phyloP scores from a whole-genome alignment of 2,329 filamentous ascomycete genomes.

The Penicillium frequentans region DNA sequence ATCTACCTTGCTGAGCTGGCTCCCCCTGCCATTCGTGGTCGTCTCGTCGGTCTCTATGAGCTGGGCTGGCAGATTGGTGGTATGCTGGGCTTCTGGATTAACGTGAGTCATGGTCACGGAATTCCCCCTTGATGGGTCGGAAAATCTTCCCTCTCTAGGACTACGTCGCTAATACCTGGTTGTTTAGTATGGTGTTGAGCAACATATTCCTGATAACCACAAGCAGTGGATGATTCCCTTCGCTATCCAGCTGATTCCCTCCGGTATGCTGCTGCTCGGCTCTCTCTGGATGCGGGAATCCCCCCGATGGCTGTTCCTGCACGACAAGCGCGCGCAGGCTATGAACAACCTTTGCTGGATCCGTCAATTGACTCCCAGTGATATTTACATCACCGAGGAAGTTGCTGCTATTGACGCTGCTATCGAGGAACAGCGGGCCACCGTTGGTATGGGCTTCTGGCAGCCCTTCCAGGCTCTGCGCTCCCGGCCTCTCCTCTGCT shows the following conservation, averaged over 20 bases:
- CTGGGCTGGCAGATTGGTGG: slow-evolving; percentile 56
- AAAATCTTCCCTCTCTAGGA: background rate
- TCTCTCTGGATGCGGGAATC: slow-evolving; percentile 64
- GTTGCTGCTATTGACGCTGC: slow-evolving; percentile 69
- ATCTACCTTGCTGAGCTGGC: slow-evolving; percentile 62
- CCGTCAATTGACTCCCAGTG: slow-evolving; percentile 40
- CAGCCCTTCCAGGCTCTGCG: slow-evolving; percentile 63
- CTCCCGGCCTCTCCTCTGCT: slow-evolving; percentile 59
- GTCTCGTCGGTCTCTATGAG: slow-evolving; percentile 60
- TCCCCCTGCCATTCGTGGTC: slow-evolving; percentile 59
- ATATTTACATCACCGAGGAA: slow-evolving; percentile 71
- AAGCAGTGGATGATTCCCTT: slow-evolving; percentile 46
- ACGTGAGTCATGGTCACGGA: slow-evolving; percentile 28
- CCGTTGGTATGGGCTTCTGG: slow-evolving; percentile 72
- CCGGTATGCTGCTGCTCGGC: slow-evolving; percentile 50
- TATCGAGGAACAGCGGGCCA: slow-evolving; percentile 61
- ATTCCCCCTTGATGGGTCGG: background rate
- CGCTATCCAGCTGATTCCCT: slow-evolving; percentile 42
- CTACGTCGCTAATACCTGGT: slow-evolving; percentile 10
- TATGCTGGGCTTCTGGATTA: slow-evolving; percentile 54
- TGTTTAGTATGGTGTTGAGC: slow-evolving; percentile 54
- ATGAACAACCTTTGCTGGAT: slow-evolving; percentile 53
- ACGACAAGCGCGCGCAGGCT: slow-evolving; percentile 67
- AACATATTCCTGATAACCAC: slow-evolving; percentile 33
- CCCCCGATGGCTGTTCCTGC: slow-evolving; percentile 69